Conservation (phyloP, 257 asterid species). For the Capsicum pubescens region DNA sequence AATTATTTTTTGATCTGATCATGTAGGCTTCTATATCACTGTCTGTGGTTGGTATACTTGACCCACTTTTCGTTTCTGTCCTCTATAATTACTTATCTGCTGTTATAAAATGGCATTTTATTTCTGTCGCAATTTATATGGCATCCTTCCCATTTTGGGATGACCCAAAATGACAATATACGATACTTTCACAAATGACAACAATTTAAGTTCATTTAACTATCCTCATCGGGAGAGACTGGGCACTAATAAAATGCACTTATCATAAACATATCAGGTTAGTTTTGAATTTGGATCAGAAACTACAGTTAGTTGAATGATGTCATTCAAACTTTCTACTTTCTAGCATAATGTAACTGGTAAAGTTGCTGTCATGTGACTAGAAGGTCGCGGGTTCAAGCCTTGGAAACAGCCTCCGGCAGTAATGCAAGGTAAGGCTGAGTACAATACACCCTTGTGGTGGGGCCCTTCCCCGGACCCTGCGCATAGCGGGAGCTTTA, state of each 20-base stretch:
- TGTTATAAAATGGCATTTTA: not conserved
- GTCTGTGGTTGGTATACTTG: not conserved
- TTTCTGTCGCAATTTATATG: not conserved
- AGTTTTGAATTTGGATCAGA: not conserved
- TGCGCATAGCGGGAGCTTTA: too few relatives aligned
- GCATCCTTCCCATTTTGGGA: not conserved
- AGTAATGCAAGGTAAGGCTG: too few relatives aligned
- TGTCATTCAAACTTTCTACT: not conserved
- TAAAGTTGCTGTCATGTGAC: too few relatives aligned
- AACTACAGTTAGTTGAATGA: conserved; percentile 12
- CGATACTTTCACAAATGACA: not conserved
- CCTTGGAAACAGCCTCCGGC: too few relatives aligned
- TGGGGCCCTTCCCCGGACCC: too few relatives aligned
- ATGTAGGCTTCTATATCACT: not conserved
- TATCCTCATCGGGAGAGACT: not conserved
- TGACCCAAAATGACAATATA: too few relatives aligned
- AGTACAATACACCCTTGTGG: too few relatives aligned
- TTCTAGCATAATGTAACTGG: not conserved
- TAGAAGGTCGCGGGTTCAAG: too few relatives aligned
- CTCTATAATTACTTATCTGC: not conserved
- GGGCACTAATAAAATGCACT: conserved; percentile 15
- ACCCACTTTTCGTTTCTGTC: conserved; percentile 14
- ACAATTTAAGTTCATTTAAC: not conserved
- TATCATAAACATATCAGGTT: not conserved
- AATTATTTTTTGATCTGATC: not conserved